Conservation (phyloP, 2,329 filamentous ascomycete genomes). For the Calonectria ilicicola region DNA sequence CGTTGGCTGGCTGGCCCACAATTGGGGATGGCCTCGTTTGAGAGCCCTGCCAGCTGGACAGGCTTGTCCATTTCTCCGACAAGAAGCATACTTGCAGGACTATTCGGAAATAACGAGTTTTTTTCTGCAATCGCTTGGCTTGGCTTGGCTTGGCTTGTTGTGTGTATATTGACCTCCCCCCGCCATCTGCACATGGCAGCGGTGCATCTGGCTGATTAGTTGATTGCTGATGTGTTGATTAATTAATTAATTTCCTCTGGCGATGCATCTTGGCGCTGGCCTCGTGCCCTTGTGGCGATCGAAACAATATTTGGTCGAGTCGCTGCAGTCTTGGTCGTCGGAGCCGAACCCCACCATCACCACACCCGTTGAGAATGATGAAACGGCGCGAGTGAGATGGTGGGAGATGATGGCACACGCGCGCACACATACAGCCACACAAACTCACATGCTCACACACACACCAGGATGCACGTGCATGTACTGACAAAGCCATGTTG, state of each 20-base stretch:
- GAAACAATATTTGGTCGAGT: background rate
- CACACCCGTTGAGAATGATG: background rate
- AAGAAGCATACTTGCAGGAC: background rate
- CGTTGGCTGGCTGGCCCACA: slow-evolving; percentile 19
- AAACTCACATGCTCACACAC: too few relatives aligned
- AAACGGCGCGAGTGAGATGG: background rate
- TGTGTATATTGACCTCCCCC: background rate
- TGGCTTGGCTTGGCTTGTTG: background rate
- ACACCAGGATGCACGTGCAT: background rate
- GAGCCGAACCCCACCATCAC: background rate
- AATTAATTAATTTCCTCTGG: background rate
- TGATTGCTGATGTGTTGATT: background rate
- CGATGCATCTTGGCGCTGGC: background rate
- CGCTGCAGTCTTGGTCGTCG: background rate
- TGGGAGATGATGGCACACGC: background rate
- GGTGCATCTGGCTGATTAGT: background rate
- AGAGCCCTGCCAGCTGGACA: slow-evolving; percentile 17
- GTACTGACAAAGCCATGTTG: too few relatives aligned
- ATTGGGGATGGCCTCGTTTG: slow-evolving; percentile 11
- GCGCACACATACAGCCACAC: too few relatives aligned
- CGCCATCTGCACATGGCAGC: background rate
- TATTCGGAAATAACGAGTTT: background rate
- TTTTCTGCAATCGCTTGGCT: background rate
- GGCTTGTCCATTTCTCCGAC: slow-evolving; percentile 11
- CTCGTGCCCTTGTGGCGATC: background rate